Evolutionary conservation across 176 grass and related monocot genomes (phyloP).

Genomic region (Carex scoparia): DNA sequence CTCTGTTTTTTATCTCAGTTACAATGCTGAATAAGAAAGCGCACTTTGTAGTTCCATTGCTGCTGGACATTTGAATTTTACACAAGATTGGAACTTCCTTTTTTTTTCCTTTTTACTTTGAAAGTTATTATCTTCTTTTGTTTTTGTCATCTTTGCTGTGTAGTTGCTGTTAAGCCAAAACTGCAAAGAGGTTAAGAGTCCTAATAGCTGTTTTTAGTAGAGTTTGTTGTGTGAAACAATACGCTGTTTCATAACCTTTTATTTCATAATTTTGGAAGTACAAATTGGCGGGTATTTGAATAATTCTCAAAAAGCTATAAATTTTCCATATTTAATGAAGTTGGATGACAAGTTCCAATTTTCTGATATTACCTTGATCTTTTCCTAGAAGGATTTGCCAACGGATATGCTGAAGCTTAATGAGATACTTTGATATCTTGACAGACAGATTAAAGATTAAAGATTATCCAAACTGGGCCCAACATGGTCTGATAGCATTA

Average conservation of each 20-base stretch:
- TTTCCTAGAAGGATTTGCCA: neutral
- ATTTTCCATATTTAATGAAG: neutral
- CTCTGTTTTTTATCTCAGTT: neutral
- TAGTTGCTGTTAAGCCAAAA: neutral
- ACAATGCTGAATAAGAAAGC: constrained; percentile 22
- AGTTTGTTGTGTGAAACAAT: neutral
- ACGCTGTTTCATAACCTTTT: neutral
- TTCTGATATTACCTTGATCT: neutral
- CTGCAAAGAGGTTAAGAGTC: neutral
- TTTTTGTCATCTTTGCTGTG: neutral
- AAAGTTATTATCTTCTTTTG: neutral
- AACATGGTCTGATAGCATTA: neutral
- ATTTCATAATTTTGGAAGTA: neutral
- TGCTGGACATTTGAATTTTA: neutral
- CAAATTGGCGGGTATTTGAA: neutral
- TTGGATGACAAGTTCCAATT: neutral
- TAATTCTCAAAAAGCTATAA: neutral
- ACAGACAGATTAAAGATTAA: neutral
- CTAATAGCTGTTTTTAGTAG: neutral
- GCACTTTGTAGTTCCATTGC: constrained; percentile 1
- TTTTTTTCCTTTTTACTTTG: neutral
- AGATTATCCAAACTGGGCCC: neutral
- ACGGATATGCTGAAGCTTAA: neutral
- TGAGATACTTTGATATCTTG: neutral
- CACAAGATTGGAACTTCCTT: neutral